These are phyloP conservation scores for Fusarium humuli DNA, from an alignment of 2,329 filamentous ascomycete genomes.

Conservation along the genomic window DNA sequence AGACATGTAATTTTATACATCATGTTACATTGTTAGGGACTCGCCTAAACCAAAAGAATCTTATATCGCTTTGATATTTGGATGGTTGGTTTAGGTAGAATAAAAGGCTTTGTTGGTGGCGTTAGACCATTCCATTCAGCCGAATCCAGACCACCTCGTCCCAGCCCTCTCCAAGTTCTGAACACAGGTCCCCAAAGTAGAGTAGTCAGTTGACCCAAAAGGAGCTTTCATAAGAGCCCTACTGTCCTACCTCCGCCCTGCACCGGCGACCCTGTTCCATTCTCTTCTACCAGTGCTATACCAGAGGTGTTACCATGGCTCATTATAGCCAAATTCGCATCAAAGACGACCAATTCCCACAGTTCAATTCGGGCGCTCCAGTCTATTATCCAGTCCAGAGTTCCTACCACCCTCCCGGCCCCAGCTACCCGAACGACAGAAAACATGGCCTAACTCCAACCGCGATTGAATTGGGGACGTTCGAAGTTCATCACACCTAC, in stretches of 20 bases:
- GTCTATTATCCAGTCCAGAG: not conserved
- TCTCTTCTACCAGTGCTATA: rapidly evolving
- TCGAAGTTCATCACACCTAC: not conserved
- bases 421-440: not conserved
- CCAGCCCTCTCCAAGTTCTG: not conserved
- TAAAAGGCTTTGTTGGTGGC: not conserved
- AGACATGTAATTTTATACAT: no score
- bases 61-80: not conserved
- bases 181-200: not conserved
- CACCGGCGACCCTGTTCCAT: not conserved
- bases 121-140: not conserved
- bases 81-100: not conserved
- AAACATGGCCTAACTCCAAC: not conserved
- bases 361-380: not conserved
- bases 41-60: no score
- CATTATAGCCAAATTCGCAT: conserved; percentile 3
- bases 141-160: not conserved
- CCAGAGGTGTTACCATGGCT: not conserved
- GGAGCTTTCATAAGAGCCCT: not conserved
- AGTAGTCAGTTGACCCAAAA: not conserved
- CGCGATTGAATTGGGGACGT: not conserved
- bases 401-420: not conserved
- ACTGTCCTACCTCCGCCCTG: not conserved
- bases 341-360: not conserved
- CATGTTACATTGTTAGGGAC: no score